Conservation (phyloP, 805 yeast genomes). For the Yamadazyma nakazawae region DNA sequence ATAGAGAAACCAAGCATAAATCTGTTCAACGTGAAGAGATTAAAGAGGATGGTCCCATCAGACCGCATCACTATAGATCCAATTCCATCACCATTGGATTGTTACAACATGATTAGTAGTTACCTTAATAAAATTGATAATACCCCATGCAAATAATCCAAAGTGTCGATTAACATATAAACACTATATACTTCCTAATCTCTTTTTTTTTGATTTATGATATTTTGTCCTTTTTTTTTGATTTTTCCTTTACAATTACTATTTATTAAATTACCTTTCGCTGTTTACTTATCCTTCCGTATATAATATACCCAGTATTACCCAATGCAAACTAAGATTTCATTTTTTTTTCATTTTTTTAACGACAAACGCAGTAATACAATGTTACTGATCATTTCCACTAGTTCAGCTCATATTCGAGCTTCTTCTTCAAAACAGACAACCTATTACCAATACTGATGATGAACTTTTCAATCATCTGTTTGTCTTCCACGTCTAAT, state of each 20-base stretch:
- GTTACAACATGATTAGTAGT: slow-evolving; percentile 23
- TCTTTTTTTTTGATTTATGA: slow-evolving; percentile 1
- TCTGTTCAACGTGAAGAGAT: slow-evolving; percentile 17
- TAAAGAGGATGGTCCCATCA: slow-evolving; percentile 1
- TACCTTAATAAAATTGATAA: no score
- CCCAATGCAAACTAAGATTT: slow-evolving; percentile 6
- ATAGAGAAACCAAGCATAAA: slow-evolving; percentile 25
- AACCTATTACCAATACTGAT: slow-evolving; percentile 79
- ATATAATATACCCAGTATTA: slow-evolving; percentile 8
- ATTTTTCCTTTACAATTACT: background rate
- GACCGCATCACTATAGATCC: slow-evolving; percentile 33
- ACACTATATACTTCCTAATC: background rate
- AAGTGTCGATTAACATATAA: background rate
- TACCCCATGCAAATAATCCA: background rate
- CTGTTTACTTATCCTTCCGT: slow-evolving; percentile 1
- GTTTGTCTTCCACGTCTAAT: slow-evolving; percentile 69
- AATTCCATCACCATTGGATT: slow-evolving; percentile 41
- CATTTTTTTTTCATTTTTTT: slow-evolving; percentile 6
- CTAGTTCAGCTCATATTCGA: slow-evolving; percentile 19
- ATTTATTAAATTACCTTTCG: slow-evolving; percentile 6
- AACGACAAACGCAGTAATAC: background rate
- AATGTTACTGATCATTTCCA: background rate
- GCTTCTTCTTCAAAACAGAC: slow-evolving; percentile 61
- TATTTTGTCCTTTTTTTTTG: slow-evolving; percentile 2
- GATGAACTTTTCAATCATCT: slow-evolving; percentile 76